A percentile compares a stretch with the other conserved stretches of the same genome.
Evolutionary conservation across 2,329 filamentous ascomycete species (phyloP).

Genomic region (Venturia pyrina): DNA sequence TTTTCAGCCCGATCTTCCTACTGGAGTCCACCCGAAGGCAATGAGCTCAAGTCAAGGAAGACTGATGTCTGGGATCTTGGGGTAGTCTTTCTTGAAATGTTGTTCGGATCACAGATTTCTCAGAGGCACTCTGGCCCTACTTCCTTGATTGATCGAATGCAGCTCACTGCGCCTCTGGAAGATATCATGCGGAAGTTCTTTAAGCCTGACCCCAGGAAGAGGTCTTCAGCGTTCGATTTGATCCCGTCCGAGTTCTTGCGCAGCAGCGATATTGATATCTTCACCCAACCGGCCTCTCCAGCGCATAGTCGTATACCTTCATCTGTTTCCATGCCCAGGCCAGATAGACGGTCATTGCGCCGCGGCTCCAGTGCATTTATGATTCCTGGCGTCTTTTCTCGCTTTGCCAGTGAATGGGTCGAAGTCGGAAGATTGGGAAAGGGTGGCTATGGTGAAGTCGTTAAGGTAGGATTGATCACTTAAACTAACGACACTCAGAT

Average conservation of each 20-base stretch:
- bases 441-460: slow-evolving; percentile 91
- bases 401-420: slow-evolving; percentile 82
- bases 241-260: slow-evolving; percentile 48
- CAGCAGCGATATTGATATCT: slow-evolving; percentile 38
- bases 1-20: slow-evolving; percentile 63
- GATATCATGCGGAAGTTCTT: slow-evolving; percentile 81
- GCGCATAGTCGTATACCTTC: slow-evolving; percentile 25
- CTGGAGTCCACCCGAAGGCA: slow-evolving; percentile 69
- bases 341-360: slow-evolving; percentile 12
- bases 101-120: slow-evolving; percentile 71
- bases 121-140: slow-evolving; percentile 71
- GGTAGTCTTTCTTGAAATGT: slow-evolving; percentile 85
- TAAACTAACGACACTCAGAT: neutral
- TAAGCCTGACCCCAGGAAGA: slow-evolving; percentile 70
- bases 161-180: slow-evolving; percentile 63
- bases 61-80: slow-evolving; percentile 95
- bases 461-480: slow-evolving; percentile 42
- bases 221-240: slow-evolving; percentile 70
- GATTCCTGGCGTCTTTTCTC: slow-evolving; percentile 36
- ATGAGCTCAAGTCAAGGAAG: slow-evolving; percentile 53
- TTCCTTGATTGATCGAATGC: slow-evolving; percentile 59
- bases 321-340: slow-evolving; percentile 22
- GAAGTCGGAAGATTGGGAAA: slow-evolving; percentile 84
- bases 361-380: slow-evolving; percentile 9
- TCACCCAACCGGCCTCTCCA: slow-evolving; percentile 26